Conservation (phyloP, 225 moss, liverwort and hornwort genomes). For the Rhytidiadelphus loreus region DNA sequence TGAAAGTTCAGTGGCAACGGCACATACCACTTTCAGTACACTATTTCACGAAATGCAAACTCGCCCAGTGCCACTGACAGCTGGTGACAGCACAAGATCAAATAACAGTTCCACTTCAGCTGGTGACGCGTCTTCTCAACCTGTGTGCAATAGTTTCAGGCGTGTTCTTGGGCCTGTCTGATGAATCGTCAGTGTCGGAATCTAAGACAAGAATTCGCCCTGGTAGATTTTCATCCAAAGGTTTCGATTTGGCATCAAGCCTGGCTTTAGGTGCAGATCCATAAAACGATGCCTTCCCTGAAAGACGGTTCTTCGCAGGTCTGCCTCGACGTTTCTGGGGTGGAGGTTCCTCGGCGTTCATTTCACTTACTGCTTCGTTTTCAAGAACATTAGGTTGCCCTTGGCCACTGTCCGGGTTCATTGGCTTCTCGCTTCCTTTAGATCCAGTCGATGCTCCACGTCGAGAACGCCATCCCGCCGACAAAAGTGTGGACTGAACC, state of each 20-base stretch:
- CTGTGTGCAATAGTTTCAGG: conserved; percentile 16
- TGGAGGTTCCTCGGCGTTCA: neutral
- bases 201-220: conserved; percentile 1
- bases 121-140: conserved; percentile 12
- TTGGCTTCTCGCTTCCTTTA: neutral
- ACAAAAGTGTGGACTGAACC: conserved; percentile 4
- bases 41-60: neutral
- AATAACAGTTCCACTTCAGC: neutral
- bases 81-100: too few species aligned
- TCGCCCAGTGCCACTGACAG: neutral
- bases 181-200: conserved; percentile 14
- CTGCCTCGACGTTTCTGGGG: conserved; percentile 13
- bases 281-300: conserved; percentile 8
- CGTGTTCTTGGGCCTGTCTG: neutral
- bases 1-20: neutral
- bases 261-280: neutral
- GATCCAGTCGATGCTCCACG: neutral
- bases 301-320: neutral
- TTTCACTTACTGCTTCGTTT: neutral
- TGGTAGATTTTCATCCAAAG: neutral
- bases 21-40: neutral
- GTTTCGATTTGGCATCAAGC: neutral
- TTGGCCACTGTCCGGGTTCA: neutral
- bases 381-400: neutral
- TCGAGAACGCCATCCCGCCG: conserved; percentile 19